These are phyloP conservation scores for Pichia californica DNA, from an alignment of 805 yeast genomes.

Conservation along the genomic window DNA sequence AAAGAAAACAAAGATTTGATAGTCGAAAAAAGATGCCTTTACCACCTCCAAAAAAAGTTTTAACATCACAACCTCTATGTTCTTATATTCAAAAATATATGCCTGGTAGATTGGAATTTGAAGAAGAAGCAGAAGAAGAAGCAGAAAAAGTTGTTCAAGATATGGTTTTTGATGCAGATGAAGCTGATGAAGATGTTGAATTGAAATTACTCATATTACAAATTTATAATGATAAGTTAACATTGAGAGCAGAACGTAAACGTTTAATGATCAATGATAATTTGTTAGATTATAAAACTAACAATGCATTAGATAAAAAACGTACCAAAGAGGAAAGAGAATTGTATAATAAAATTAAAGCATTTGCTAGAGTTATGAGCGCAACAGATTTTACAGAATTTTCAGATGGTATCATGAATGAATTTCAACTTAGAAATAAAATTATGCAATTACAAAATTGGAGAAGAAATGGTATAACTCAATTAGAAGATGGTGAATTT, in stretches of 20 bases:
- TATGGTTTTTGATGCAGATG: constrained; percentile 93
- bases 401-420: constrained; percentile 65
- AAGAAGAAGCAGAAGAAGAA: constrained; percentile 92
- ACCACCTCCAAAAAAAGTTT: constrained; percentile 83
- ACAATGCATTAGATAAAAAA: constrained; percentile 76
- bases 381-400: constrained; percentile 76
- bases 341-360: constrained; percentile 63
- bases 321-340: constrained; percentile 89
- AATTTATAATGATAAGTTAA: constrained; percentile 82
- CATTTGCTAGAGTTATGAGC: constrained; percentile 75
- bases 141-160: constrained; percentile 93
- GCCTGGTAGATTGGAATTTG: constrained; percentile 98
- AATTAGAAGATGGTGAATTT: constrained; percentile 72
- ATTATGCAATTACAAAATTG: constrained; percentile 90
- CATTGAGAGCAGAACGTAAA: constrained; percentile 90
- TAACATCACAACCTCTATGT: constrained; percentile 91
- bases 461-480: constrained; percentile 83
- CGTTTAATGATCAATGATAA: constrained; percentile 70
- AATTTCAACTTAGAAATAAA: constrained; percentile 69
- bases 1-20: constrained; percentile 67
- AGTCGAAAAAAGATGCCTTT: constrained; percentile 62
- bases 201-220: constrained; percentile 81
- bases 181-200: constrained; percentile 80
- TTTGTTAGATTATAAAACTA: constrained; percentile 77
- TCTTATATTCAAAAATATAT: constrained; percentile 96